phyloP scores from a whole-genome alignment of 2,329 filamentous ascomycete species.

The Zymoseptoria ardabiliae region DNA sequence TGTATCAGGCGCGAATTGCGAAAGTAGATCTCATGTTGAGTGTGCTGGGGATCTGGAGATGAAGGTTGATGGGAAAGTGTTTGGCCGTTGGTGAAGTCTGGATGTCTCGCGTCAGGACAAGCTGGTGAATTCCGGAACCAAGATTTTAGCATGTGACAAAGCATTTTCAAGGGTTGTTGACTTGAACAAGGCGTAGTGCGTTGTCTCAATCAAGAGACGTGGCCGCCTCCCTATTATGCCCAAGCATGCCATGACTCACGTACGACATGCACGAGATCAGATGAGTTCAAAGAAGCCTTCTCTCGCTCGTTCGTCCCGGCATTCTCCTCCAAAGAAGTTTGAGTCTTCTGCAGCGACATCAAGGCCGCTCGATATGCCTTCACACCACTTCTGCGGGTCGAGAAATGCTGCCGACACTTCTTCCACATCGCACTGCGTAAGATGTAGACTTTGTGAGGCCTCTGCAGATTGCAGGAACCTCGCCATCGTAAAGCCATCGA shows the following conservation, averaged over 20 bases:
- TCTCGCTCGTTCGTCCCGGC: neutral
- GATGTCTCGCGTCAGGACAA: neutral
- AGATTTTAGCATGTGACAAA: neutral
- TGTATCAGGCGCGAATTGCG: neutral
- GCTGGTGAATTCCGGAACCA: neutral
- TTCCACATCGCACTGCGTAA: neutral
- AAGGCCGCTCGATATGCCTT: neutral
- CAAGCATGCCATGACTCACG: too few species aligned
- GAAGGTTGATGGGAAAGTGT: neutral
- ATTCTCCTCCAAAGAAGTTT: neutral
- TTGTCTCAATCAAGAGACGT: too few species aligned
- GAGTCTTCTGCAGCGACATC: neutral
- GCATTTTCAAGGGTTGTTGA: too few species aligned
- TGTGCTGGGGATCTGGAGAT: too few species aligned
- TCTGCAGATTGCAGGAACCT: neutral
- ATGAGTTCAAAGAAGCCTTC: neutral
- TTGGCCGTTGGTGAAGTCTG: neutral
- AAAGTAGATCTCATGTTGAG: neutral
- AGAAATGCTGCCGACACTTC: neutral
- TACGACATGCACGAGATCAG: neutral
- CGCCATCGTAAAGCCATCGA: neutral
- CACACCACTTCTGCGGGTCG: neutral
- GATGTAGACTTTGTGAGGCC: neutral
- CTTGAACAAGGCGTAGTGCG: too few species aligned
- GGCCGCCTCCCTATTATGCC: too few species aligned